Evolutionary conservation across 2,329 filamentous ascomycete species (phyloP), one percentile per base, ranked within the genome.

Genomic region (Colletotrichum cordylinicola): DNA sequence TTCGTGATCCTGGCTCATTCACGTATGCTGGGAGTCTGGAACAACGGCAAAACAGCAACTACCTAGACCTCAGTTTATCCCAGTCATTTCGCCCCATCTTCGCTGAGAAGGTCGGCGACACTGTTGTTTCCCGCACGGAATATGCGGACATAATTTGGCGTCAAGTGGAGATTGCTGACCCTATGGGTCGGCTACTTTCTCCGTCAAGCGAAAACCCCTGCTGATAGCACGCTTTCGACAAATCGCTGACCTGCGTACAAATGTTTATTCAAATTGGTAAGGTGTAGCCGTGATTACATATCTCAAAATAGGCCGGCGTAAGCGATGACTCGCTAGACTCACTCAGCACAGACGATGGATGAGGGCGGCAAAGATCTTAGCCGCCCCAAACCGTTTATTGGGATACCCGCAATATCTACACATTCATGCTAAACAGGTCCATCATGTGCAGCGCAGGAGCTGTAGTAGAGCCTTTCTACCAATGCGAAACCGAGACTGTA

Each of bases 311-410:
- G 43, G 43, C 43, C 43, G 21, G 21, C 18, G 18, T 48, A 48
- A 48, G 43, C 43, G 52, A 56, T 12, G 52, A 56, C 52, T 56
- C 18, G 43, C 21, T 48, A 48, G 43, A 48, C 43, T 48, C 31
- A 18, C 18, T 48, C 18, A 48, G 43, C 43, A 48, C 43, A 48
- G 43, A 48, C 43, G 18, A 29, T 29, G 56, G 27, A 27, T 6
- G 24, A 29, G 18, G 16, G 29, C 56, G 56, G 56, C 56, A 21
- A 61, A 61, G 56, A 33, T 61, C 56, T 61, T 61, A 21, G 27
- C 56, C 56, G 56, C 27, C 56, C 18, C 13, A 8, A 7, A 8
- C 18, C 29, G 27, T 29, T 61, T 61, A 61, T 2, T 31, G 24
- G 35, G 56, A 29, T 61, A 61, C 27, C n/a, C 18, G 43, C 43